These are phyloP conservation scores for Meyerozyma smithsonii DNA, from an alignment of 1,139 yeast species.

Conservation along the genomic window DNA sequence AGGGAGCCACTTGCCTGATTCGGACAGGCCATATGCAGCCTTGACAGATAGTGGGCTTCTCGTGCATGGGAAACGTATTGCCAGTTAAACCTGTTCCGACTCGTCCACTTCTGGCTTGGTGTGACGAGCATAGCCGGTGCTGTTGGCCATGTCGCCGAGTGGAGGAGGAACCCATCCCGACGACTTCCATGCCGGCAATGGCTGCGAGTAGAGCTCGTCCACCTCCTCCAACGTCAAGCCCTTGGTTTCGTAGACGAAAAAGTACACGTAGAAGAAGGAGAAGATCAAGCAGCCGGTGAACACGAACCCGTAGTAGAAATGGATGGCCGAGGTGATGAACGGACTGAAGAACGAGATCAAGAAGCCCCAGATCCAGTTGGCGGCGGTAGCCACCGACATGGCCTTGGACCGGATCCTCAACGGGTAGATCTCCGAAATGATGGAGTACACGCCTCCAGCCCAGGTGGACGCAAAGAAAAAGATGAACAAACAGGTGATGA, in stretches of 20 bases:
- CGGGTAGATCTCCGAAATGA: conserved; percentile 76
- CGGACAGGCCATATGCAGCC: not conserved
- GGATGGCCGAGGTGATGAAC: conserved; percentile 47
- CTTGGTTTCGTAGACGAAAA: conserved; percentile 68
- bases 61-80: not conserved
- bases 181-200: conserved; percentile 45
- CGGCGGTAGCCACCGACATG: conserved; percentile 68
- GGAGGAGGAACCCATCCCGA: conserved; percentile 41
- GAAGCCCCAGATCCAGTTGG: conserved; percentile 80
- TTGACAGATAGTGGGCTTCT: no score
- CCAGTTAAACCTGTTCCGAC: not conserved
- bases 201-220: conserved; percentile 53
- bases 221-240: conserved; percentile 74
- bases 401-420: conserved; percentile 76
- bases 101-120: conserved; percentile 2
- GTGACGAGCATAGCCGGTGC: conserved; percentile 2
- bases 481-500: conserved; percentile 72
- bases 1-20: no score
- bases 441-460: conserved; percentile 82
- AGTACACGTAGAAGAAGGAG: conserved; percentile 59
- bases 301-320: conserved; percentile 63
- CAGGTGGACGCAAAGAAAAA: conserved; percentile 83
- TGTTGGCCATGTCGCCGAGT: conserved; percentile 24
- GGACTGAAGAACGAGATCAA: conserved; percentile 74
- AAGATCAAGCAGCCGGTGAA: conserved; percentile 64